Evolutionary conservation across 768 basidiomycete species (phyloP).

Genomic region (Kwoniella sp.): DNA sequence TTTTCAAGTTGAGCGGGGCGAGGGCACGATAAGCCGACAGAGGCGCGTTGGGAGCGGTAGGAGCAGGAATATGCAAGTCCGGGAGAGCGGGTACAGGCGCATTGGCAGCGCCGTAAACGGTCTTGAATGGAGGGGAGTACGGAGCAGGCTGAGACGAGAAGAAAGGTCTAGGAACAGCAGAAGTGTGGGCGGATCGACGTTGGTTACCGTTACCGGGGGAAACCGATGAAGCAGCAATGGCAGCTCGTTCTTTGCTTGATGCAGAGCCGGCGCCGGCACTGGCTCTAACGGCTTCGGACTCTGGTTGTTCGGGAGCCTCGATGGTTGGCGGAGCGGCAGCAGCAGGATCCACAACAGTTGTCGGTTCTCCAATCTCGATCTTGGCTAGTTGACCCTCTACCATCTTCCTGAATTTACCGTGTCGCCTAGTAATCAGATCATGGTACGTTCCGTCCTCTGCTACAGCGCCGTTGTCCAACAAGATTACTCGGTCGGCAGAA

Average conservation of each 20-base stretch:
- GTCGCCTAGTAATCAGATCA: slow-evolving; percentile 37
- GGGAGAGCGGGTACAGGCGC: slow-evolving; percentile 31
- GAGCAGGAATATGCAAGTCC: slow-evolving; percentile 39
- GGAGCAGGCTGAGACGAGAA: slow-evolving; percentile 35
- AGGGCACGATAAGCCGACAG: slow-evolving; percentile 43
- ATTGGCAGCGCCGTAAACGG: slow-evolving; percentile 37
- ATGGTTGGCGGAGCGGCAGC: background rate
- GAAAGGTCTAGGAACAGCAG: slow-evolving; percentile 38
- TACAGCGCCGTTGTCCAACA: slow-evolving; percentile 64
- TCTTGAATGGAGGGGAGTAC: slow-evolving; percentile 22
- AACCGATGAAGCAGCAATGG: slow-evolving; percentile 18
- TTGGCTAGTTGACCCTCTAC: slow-evolving; percentile 50
- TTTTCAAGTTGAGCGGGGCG: slow-evolving; percentile 56
- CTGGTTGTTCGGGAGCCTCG: slow-evolving; percentile 2
- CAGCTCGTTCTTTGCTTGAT: slow-evolving; percentile 3
- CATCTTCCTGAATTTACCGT: slow-evolving; percentile 50
- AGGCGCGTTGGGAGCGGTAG: slow-evolving; percentile 35
- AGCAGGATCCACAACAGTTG: slow-evolving; percentile 4
- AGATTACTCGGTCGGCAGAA: slow-evolving; percentile 81
- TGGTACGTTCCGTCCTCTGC: slow-evolving; percentile 48
- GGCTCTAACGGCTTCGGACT: background rate
- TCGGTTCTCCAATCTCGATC: slow-evolving; percentile 42
- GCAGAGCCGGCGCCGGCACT: background rate
- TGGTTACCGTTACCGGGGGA: slow-evolving; percentile 6
- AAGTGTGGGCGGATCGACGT: slow-evolving; percentile 31